Evolutionary conservation across 129 eudicot genomes (phyloP), one percentile per base, ranked within the genome.

Genomic region (Tanacetum coccineum): DNA sequence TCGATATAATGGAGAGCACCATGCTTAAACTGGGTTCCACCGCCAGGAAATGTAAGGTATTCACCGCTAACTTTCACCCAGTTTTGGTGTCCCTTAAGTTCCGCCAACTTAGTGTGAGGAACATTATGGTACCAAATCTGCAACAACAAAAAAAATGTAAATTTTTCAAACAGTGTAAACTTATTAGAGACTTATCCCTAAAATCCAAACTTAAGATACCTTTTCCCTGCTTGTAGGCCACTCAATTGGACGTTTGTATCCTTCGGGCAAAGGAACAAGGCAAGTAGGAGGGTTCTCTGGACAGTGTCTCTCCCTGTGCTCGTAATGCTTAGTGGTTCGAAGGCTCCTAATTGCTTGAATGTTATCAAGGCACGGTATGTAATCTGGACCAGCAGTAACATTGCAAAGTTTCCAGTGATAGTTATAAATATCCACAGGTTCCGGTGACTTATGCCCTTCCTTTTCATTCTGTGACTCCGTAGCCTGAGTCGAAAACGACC

Each of bases 191-290:
- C 25, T 30, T 15, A 66, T 62, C 54, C 48, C 39, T 32, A 32
- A 32, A 19, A 30, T 51, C 67, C 59, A 47, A 55, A 51, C 20
- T 56, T 40, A 61, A 67, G 73, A 67, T 36, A 90, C 97, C 91
- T 84, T 84, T 76, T 90, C 97, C 80, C 97, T 79, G 81, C 97
- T 90, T 45, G 82, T 86, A 68, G 97, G 97, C 97, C 97, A 90
- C 70, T 78, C 81, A 1, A 90, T 76, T 2, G 97, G 70, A 25
- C 81, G 91, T 50, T 79, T 81, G 70, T 90, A 90, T 65, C 97
- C 97, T 70, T 90, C 85, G 36, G 97, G 97, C 32, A 90, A 75
- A 47, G 91, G 89, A 76, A 90, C 97, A 71, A 90, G 95, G 73
- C 97, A 90, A 13, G 92, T 87, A 44, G 97, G 97, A 4, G 97